Conservation (phyloP, 129 eudicot genomes). For the Centella asiatica region DNA sequence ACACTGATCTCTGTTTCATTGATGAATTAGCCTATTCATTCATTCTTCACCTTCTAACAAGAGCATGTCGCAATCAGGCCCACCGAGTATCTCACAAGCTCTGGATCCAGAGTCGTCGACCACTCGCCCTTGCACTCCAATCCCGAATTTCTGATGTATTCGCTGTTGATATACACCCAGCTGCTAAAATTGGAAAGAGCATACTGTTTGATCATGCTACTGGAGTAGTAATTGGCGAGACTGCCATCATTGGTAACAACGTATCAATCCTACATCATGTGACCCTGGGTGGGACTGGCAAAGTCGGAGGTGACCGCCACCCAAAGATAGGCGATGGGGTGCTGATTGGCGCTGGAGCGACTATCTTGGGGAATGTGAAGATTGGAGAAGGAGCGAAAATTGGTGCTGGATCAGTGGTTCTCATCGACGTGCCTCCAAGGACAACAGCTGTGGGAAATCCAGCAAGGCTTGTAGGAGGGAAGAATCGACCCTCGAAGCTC, state of each 20-base stretch:
- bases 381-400: conserved; percentile 78
- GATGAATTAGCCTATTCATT: too few relatives aligned
- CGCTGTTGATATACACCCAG: conserved; percentile 81
- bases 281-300: conserved; percentile 81
- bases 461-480: conserved; percentile 72
- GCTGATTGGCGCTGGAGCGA: conserved; percentile 85
- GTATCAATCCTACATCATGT: conserved; percentile 80
- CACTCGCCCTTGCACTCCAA: conserved; percentile 68
- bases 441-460: conserved; percentile 94
- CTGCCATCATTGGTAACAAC: conserved; percentile 70
- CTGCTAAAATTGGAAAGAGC: conserved; percentile 66
- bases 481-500: conserved; percentile 38
- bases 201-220: conserved; percentile 86
- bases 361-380: conserved; percentile 60
- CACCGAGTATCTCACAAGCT: conserved; percentile 77
- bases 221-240: conserved; percentile 82
- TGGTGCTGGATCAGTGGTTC: conserved; percentile 82
- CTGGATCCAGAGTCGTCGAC: conserved; percentile 52
- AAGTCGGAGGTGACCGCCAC: conserved; percentile 72
- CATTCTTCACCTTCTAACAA: not conserved
- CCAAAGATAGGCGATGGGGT: conserved; percentile 89
- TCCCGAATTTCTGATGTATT: conserved; percentile 76
- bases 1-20: too few relatives aligned
- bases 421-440: conserved; percentile 71
- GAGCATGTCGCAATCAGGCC: conserved; percentile 31